Conservation (phyloP, 1,139 yeast genomes). For the Yamadazyma friedrichii region DNA sequence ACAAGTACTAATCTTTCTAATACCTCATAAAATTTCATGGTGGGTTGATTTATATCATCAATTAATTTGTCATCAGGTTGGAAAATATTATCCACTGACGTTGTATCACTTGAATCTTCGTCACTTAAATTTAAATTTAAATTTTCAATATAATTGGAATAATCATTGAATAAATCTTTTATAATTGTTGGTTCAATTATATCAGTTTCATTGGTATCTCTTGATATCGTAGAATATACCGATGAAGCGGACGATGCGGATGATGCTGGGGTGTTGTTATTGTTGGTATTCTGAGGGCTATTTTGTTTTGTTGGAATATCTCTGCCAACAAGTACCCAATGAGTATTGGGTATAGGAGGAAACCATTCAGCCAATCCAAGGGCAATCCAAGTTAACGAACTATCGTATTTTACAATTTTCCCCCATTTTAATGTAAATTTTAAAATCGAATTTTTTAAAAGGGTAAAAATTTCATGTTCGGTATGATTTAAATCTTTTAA, state of each 20-base stretch:
- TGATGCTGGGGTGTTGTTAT: background rate
- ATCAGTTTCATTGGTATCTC: background rate
- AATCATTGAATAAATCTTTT: slow-evolving; percentile 47
- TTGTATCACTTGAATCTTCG: slow-evolving; percentile 20
- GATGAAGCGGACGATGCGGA: background rate
- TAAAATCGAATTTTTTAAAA: slow-evolving; percentile 59
- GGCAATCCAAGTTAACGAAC: slow-evolving; percentile 85
- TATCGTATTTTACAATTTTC: slow-evolving; percentile 69
- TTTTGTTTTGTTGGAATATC: slow-evolving; percentile 22
- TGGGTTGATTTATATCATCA: background rate
- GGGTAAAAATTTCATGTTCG: slow-evolving; percentile 55
- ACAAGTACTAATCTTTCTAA: slow-evolving; percentile 78
- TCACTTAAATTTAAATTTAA: slow-evolving; percentile 13
- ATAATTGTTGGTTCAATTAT: slow-evolving; percentile 12
- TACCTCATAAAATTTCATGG: slow-evolving; percentile 61
- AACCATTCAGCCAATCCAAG: slow-evolving; percentile 88
- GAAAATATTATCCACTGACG: background rate
- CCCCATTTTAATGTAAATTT: slow-evolving; percentile 80
- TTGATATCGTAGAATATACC: background rate
- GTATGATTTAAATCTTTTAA: slow-evolving; percentile 20
- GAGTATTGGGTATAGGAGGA: slow-evolving; percentile 55
- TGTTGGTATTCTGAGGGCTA: too few relatives aligned
- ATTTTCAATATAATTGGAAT: slow-evolving; percentile 44
- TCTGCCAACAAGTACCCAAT: slow-evolving; percentile 46
- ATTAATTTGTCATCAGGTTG: background rate